These are phyloP conservation scores for Cladosporium halotolerans DNA, from an alignment of 2,329 filamentous ascomycete species.

Conservation along the genomic window DNA sequence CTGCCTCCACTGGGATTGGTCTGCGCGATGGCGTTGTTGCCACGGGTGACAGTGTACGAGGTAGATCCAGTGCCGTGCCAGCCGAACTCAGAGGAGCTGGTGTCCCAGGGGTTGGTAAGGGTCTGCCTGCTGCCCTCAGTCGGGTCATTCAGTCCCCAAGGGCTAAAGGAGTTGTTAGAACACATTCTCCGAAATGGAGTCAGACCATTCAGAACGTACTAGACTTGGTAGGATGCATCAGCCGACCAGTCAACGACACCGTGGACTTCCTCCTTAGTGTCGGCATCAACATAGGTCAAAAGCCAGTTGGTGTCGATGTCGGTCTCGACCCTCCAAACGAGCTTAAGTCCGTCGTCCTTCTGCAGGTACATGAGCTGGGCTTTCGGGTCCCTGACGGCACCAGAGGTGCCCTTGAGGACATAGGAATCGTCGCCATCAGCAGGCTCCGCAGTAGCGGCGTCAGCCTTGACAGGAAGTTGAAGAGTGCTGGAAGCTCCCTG, in stretches of 20 bases:
- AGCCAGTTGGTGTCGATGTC: constrained; percentile 53
- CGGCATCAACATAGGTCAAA: constrained; percentile 52
- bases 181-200: no score
- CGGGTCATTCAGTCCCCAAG: constrained; percentile 52
- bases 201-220: constrained; percentile 16
- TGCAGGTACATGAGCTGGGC: constrained; percentile 52
- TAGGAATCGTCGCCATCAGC: constrained; percentile 33
- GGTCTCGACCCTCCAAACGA: constrained; percentile 55
- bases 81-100: constrained; percentile 44
- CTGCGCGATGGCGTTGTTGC: constrained; percentile 56
- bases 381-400: constrained; percentile 48
- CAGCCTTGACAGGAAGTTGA: constrained; percentile 37
- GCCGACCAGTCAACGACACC: constrained; percentile 54
- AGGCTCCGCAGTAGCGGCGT: constrained; percentile 34
- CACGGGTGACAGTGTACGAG: constrained; percentile 48
- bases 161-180: constrained; percentile 18
- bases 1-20: constrained; percentile 43
- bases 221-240: constrained; percentile 52
- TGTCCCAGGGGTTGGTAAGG: constrained; percentile 46
- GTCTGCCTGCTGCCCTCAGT: constrained; percentile 41
- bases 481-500: constrained; percentile 36
- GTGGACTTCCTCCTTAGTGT: constrained; percentile 41
- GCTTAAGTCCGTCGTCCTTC: constrained; percentile 43
- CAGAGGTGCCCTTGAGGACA: constrained; percentile 44
- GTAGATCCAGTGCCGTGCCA: constrained; percentile 47